Base-by-base conservation (phyloP, 1,139 yeast species). In the Pichia sp. region DNA sequence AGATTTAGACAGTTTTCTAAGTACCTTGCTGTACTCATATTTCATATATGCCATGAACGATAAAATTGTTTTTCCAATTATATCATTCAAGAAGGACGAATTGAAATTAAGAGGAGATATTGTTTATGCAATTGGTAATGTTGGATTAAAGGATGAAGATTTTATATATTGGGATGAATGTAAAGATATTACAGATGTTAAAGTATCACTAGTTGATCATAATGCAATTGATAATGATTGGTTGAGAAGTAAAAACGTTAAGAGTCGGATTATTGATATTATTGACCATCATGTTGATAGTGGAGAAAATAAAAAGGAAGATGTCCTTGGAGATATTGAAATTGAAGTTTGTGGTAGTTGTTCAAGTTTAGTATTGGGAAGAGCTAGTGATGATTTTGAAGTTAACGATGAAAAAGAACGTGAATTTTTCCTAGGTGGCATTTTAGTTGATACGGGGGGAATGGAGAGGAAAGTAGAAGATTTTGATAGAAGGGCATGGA, bases 251-350 rank as follows among this genome's bases (percentile, higher is more conserved):
- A 74, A 55, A 40, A 48, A 3, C 53, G 74, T 80, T 5, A 68
- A 90, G 59, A 29, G 44, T 2, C 38, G 46, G 1, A 81, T 88
- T 0, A 67, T 66, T 0, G 82, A 82, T 0, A 78, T 92, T 13
- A 76, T 92, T 32, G 98, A 90, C 60, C 98, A 90, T 61, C 98
- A 90, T 62, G 85, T 73, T 7, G 95, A 88, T 11, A 32, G 36
- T 7, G 36, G 36, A 3, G 36, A 32, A 12, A 32, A 32, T 18
- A 11, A 9, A 7, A 8, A 9, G 18, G 18, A 12, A 13, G 9
- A 9, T 3, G 13, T 32, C 2, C 3, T 8, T 32, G 36, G 36
- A 13, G 9, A 18, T 7, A 32, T 8, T 7, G 36, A 9, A 8
- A 18, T 32, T 9, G 66, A 69, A 42, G 66, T 74, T 2, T 69